Evolutionary conservation across 1,284 basidiomycete genomes (phyloP).

Genomic region (Tetrapyrgos nigripes): DNA sequence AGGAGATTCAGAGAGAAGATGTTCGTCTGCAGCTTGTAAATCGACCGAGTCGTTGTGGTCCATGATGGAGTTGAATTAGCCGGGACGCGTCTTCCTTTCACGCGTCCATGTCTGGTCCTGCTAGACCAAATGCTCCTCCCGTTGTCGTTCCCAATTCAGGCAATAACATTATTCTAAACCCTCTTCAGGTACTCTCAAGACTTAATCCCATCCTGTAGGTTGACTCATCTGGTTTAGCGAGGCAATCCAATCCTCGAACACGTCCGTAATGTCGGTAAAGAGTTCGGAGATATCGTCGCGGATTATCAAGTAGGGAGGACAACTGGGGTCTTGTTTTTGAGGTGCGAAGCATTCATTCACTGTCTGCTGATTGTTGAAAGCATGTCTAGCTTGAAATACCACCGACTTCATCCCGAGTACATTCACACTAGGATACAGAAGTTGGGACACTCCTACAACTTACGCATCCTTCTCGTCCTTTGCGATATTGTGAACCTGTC

Average conservation of each 20-base stretch:
- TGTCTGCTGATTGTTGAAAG: neutral
- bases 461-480: constrained; percentile 88
- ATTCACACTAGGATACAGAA: constrained; percentile 91
- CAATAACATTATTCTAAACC: constrained; percentile 80
- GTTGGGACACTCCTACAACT: constrained; percentile 81
- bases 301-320: constrained; percentile 98
- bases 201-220: neutral
- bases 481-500: constrained; percentile 84
- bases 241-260: constrained; percentile 88
- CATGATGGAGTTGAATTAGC: constrained; percentile 13
- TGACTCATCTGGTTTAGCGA: constrained; percentile 53
- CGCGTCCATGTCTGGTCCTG: neutral
- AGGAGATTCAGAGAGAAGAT: constrained; percentile 59
- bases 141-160: constrained; percentile 73
- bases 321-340: constrained; percentile 91
- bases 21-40: constrained; percentile 45
- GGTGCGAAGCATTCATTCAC: constrained; percentile 50
- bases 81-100: too few relatives aligned
- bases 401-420: constrained; percentile 97
- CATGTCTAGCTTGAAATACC: constrained; percentile 84
- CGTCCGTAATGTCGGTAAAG: constrained; percentile 90
- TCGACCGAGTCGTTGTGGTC: constrained; percentile 36
- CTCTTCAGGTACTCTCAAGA: constrained; percentile 44
- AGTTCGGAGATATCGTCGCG: constrained; percentile 92
- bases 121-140: constrained; percentile 47